Evolutionary conservation across 768 basidiomycete genomes (phyloP), one percentile per base, ranked within the genome.

Genomic region (Xanthoconium stramineum): DNA sequence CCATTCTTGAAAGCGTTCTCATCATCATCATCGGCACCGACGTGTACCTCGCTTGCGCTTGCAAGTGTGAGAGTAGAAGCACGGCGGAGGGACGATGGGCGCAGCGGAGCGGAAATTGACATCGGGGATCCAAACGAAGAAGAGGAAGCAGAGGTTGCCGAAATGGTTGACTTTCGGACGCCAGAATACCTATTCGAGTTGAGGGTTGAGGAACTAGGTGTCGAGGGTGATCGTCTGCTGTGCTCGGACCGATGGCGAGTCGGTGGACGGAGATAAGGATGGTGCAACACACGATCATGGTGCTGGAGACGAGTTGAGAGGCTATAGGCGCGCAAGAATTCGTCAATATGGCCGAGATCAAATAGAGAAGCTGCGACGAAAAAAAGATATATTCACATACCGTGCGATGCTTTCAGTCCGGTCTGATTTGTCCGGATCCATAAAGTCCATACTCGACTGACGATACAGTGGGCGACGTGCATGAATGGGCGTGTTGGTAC

Each of bases 391-490:
- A 57, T 50, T 37, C n/a, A 77, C 83, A 52, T 71, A 91, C 89
- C 83, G 80, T 53, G 79, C 76, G 65, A 90, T 83, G 50, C 76
- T 76, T 50, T 83, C 78, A 53, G 77, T 82, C 47, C 52, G 59
- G 47, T 73, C 66, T 39, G 73, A 75, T 50, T 78, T 77, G 32
- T 78, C 70, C 12, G 69, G 70, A 56, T 80, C 81, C 72, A 93
- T 83, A 61, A 91, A 91, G 66, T 93, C 91, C 91, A 92, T 92
- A 69, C 89, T 90, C 24, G 89, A 89, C 74, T 90, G 89, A 55
- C 87, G 79, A 72, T 89, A 89, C 28, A 91, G 74, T 17, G 84
- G 84, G 17, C 72, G 70, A 33, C 84, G 81, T 53, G 76, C 77
- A 36, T 69, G 72, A 47, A 47, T 62, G 36, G 69, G 80, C 74